Conservation (phyloP, 331 rosid species). For the Malus hybrid region DNA sequence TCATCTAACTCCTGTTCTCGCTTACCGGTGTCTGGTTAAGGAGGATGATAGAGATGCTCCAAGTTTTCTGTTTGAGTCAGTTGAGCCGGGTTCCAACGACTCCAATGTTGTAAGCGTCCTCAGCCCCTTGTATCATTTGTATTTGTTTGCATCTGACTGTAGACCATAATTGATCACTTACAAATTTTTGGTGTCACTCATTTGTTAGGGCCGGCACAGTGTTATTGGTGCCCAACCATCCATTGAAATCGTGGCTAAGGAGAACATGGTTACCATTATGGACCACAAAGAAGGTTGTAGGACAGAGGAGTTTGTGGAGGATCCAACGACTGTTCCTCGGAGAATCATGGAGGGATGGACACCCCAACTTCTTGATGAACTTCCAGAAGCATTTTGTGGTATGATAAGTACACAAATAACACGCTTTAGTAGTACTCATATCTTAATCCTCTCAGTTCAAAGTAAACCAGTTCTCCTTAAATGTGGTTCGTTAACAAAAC, state of each 20-base stretch:
- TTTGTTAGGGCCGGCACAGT: constrained; percentile 75
- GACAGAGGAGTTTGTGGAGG: constrained; percentile 61
- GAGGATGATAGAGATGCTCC: constrained; percentile 89
- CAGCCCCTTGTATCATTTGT: neutral
- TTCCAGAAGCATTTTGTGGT: constrained; percentile 98
- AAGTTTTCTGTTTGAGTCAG: constrained; percentile 85
- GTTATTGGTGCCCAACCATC: constrained; percentile 72
- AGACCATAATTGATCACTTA: neutral
- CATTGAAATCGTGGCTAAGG: constrained; percentile 83
- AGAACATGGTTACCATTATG: constrained; percentile 68
- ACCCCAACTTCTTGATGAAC: constrained; percentile 53
- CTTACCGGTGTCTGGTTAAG: constrained; percentile 75
- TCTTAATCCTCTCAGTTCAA: neutral
- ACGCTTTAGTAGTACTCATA: neutral
- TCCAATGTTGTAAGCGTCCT: constrained; percentile 46
- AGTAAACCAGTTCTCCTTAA: neutral
- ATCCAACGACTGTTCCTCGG: constrained; percentile 71
- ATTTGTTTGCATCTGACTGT: neutral
- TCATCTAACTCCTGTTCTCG: constrained; percentile 84
- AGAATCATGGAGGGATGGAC: constrained; percentile 63
- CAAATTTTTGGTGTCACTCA: neutral
- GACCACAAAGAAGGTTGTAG: constrained; percentile 55
- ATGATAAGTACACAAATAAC: constrained; percentile 17
- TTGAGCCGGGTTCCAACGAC: constrained; percentile 52
- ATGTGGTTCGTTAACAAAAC: neutral